Evolutionary conservation across 768 basidiomycete species (phyloP).

Genomic region (Jaapia argillacea): DNA sequence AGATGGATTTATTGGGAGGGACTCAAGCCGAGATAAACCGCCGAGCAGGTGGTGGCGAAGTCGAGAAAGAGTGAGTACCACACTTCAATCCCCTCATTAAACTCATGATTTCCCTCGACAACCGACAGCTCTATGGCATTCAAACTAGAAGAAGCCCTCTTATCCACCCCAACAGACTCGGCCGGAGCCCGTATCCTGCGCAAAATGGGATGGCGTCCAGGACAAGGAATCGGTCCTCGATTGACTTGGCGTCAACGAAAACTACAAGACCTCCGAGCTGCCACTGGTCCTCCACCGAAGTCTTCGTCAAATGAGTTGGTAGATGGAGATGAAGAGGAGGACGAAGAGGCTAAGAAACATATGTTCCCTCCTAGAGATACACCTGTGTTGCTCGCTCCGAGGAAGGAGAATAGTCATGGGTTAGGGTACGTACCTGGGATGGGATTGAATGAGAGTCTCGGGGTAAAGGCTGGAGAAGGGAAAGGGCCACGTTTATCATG

Average conservation of each 20-base stretch:
- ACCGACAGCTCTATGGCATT: constrained; percentile 46
- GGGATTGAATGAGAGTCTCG: constrained; percentile 51
- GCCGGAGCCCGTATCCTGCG: constrained; percentile 78
- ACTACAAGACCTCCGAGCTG: constrained; percentile 49
- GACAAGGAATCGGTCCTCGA: constrained; percentile 90
- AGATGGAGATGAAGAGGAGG: constrained; percentile 38
- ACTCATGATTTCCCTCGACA: neutral
- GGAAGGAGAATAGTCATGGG: constrained; percentile 75
- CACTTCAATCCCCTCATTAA: neutral
- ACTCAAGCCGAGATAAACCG: constrained; percentile 35
- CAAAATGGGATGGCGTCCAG: constrained; percentile 93
- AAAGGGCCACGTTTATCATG: constrained; percentile 50
- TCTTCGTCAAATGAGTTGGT: constrained; percentile 20
- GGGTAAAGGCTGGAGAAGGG: constrained; percentile 17
- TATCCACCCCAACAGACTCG: constrained; percentile 70
- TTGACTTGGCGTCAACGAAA: constrained; percentile 68
- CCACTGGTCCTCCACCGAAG: constrained; percentile 13
- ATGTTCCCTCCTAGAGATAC: constrained; percentile 80
- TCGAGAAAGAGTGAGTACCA: constrained; percentile 40
- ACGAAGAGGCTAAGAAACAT: constrained; percentile 82
- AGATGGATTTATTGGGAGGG: constrained; percentile 59
- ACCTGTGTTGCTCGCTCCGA: constrained; percentile 43
- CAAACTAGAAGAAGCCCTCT: constrained; percentile 54
- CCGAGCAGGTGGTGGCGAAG: constrained; percentile 26
- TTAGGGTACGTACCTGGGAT: constrained; percentile 69